phyloP scores from a whole-genome alignment of 148 eudicot species.

The Amaranthus cruentus region DNA sequence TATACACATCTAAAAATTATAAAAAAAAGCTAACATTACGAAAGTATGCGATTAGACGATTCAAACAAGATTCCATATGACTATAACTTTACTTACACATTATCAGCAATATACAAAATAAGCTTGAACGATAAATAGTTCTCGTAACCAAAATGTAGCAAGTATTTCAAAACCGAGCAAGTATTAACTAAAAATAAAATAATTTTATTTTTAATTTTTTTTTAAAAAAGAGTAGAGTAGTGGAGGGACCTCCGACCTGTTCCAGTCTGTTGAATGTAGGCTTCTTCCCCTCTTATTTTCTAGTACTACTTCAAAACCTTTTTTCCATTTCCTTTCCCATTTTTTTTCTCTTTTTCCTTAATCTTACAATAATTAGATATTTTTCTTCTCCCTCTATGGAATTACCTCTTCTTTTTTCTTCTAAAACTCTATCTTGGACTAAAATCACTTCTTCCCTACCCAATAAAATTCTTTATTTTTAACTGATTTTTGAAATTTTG shows the following conservation, averaged over 20 bases:
- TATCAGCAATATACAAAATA: no score
- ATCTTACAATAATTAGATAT: no score
- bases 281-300: constrained; percentile 33
- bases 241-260: constrained; percentile 7
- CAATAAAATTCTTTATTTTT: no score
- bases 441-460: neutral
- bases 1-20: no score
- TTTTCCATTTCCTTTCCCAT: constrained; percentile 14
- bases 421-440: no score
- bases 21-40: no score
- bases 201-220: no score
- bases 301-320: constrained; percentile 27
- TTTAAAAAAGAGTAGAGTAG: neutral
- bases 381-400: neutral
- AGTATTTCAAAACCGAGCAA: neutral
- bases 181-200: neutral
- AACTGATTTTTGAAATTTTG: no score
- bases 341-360: constrained; percentile 1
- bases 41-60: no score
- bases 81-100: no score
- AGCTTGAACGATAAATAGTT: neutral
- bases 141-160: neutral
- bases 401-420: neutral
- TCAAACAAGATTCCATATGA: no score
- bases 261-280: constrained; percentile 50